These are phyloP conservation scores for Diaporthe vexans DNA, from an alignment of 2,329 filamentous ascomycete genomes.

Conservation along the genomic window DNA sequence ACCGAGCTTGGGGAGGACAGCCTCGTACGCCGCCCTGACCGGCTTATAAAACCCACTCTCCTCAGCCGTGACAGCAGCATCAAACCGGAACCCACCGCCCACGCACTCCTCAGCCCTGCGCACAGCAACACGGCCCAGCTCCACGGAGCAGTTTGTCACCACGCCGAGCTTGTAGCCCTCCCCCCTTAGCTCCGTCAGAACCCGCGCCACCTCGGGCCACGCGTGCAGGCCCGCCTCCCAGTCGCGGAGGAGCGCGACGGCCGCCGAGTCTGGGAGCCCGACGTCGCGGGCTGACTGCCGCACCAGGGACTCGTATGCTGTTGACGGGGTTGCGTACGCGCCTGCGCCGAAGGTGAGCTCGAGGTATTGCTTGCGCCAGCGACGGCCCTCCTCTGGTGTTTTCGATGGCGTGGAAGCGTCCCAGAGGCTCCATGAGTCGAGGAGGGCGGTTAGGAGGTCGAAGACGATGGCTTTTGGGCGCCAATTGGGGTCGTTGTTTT, in stretches of 20 bases:
- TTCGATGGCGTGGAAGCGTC: slow-evolving; percentile 49
- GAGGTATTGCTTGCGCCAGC: slow-evolving; percentile 55
- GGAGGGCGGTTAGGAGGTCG: slow-evolving; percentile 56
- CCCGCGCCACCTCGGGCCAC: slow-evolving; percentile 32
- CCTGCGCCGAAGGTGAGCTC: slow-evolving; percentile 54
- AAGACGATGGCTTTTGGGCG: slow-evolving; percentile 54
- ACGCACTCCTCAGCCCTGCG: slow-evolving; percentile 37
- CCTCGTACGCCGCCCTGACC: slow-evolving; percentile 50
- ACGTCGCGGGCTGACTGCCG: slow-evolving; percentile 49
- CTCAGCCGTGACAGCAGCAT: slow-evolving; percentile 54
- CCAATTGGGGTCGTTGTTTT: slow-evolving; percentile 42
- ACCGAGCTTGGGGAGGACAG: slow-evolving; percentile 48
- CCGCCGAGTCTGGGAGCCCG: slow-evolving; percentile 48
- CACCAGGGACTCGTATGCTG: slow-evolving; percentile 51
- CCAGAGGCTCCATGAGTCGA: slow-evolving; percentile 58
- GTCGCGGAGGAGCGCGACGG: slow-evolving; percentile 47
- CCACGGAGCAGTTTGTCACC: slow-evolving; percentile 55
- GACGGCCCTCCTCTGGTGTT: slow-evolving; percentile 46
- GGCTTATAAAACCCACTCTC: slow-evolving; percentile 58
- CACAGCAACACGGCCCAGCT: slow-evolving; percentile 48
- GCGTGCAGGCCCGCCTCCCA: slow-evolving; percentile 48
- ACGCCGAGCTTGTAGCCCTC: slow-evolving; percentile 53
- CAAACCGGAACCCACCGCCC: slow-evolving; percentile 45
- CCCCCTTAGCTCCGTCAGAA: slow-evolving; percentile 43
- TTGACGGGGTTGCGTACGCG: slow-evolving; percentile 45